Conservation (phyloP, 257 asterid species). For the Cynanchum wilfordii region DNA sequence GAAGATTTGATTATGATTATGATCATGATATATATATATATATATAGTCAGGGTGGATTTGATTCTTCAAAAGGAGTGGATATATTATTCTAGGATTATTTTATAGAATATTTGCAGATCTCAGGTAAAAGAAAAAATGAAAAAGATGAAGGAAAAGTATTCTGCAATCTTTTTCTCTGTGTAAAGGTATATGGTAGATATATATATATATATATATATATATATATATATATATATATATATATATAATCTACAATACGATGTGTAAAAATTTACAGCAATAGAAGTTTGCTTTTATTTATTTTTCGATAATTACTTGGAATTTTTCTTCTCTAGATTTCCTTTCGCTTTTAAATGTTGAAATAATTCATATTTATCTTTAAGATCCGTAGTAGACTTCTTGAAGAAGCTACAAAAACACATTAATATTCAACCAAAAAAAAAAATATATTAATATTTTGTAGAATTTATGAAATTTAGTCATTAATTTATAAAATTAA, state of each 20-base stretch:
- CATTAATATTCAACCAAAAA: too few relatives aligned
- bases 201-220: too few relatives aligned
- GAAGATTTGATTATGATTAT: neutral
- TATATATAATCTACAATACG: too few relatives aligned
- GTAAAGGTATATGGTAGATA: neutral
- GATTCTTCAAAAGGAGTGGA: constrained; percentile 3
- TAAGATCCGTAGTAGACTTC: neutral
- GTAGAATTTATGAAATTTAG: too few relatives aligned
- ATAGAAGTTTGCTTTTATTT: neutral
- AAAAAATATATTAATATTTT: neutral
- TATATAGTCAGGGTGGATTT: neutral
- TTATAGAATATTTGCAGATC: constrained; percentile 1
- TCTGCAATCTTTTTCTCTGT: neutral
- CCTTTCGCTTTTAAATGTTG: neutral
- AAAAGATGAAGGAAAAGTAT: neutral
- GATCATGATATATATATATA: neutral
- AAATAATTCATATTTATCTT: neutral
- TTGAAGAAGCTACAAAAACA: neutral
- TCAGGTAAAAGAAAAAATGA: neutral
- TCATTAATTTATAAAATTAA: too few relatives aligned
- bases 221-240: too few relatives aligned
- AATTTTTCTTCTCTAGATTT: neutral
- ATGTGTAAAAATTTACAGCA: neutral
- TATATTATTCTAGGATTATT: neutral
- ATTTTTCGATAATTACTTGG: neutral